Percentiles rank a stretch among this genome's conserved stretches.
Evolutionary conservation across 306 rosid genomes (phyloP).

Genomic region (Quercus parvula): DNA sequence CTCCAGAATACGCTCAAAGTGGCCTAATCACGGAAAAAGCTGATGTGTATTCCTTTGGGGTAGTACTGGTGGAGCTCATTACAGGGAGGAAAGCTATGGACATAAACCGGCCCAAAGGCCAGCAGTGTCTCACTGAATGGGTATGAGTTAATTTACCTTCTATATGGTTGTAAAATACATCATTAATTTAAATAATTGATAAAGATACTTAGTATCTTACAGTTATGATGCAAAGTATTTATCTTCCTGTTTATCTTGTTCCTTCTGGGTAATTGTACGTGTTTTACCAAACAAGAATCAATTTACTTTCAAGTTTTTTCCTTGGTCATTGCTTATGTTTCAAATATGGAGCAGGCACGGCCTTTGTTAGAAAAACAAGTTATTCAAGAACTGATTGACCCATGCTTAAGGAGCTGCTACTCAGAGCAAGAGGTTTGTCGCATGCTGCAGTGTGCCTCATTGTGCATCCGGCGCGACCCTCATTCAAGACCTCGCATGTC

Average conservation of each 20-base stretch:
- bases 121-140: conserved; percentile 97
- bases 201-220: background rate
- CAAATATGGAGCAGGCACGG: conserved; percentile 54
- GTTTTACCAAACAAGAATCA: background rate
- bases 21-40: conserved; percentile 97
- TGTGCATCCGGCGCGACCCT: conserved; percentile 72
- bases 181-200: background rate
- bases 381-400: conserved; percentile 61
- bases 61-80: conserved; percentile 81
- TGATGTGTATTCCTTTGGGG: conserved; percentile 93
- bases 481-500: conserved; percentile 88
- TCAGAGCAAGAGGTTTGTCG: conserved; percentile 55
- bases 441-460: conserved; percentile 75
- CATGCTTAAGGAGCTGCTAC: conserved; percentile 51
- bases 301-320: background rate
- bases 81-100: conserved; percentile 91
- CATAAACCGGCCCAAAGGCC: conserved; percentile 78
- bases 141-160: conserved; percentile 31
- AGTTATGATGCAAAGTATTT: background rate
- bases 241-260: background rate
- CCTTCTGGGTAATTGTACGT: background rate
- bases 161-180: background rate
- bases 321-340: conserved; percentile 13
- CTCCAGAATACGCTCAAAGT: conserved; percentile 97
- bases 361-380: conserved; percentile 66